phyloP scores from a whole-genome alignment of 2,329 filamentous ascomycete species.

The Cladorrhinum sp. region DNA sequence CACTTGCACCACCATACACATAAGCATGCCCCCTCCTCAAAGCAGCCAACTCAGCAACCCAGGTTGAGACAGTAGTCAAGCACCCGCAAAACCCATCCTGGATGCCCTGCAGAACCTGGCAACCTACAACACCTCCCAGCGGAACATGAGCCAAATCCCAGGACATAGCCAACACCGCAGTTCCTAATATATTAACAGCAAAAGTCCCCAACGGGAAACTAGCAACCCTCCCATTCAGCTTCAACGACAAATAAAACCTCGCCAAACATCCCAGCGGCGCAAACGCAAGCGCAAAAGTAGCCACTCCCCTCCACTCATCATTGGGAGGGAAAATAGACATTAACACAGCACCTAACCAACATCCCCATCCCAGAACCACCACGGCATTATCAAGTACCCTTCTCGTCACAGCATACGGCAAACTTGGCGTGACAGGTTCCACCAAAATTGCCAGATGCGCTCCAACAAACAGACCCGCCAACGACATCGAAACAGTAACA shows the following conservation, averaged over 20 bases:
- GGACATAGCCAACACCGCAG: conserved; percentile 68
- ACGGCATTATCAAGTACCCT: conserved; percentile 61
- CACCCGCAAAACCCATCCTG: conserved; percentile 68
- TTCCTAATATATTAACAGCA: conserved; percentile 74
- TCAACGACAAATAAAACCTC: conserved; percentile 69
- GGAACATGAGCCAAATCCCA: conserved; percentile 74
- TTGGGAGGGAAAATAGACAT: conserved; percentile 68
- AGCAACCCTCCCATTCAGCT: conserved; percentile 64
- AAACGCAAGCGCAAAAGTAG: conserved; percentile 75
- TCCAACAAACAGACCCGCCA: conserved; percentile 68
- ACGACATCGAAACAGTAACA: conserved; percentile 65
- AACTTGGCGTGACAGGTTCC: conserved; percentile 55
- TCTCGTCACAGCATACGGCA: conserved; percentile 58
- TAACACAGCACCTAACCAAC: conserved; percentile 75
- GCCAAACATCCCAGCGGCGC: conserved; percentile 74
- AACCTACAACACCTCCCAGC: conserved; percentile 54
- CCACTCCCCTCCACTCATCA: conserved; percentile 71
- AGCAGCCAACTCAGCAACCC: conserved; percentile 58
- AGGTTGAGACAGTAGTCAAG: conserved; percentile 65
- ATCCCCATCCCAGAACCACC: conserved; percentile 65
- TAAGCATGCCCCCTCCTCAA: conserved; percentile 56
- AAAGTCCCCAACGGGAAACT: conserved; percentile 87
- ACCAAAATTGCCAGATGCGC: conserved; percentile 69
- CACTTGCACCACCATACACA: conserved; percentile 62
- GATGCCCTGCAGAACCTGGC: conserved; percentile 59